Evolutionary conservation across 139 green algal genomes (phyloP), one percentile per base, ranked within the genome.

Genomic region (Mesostigma viride): DNA sequence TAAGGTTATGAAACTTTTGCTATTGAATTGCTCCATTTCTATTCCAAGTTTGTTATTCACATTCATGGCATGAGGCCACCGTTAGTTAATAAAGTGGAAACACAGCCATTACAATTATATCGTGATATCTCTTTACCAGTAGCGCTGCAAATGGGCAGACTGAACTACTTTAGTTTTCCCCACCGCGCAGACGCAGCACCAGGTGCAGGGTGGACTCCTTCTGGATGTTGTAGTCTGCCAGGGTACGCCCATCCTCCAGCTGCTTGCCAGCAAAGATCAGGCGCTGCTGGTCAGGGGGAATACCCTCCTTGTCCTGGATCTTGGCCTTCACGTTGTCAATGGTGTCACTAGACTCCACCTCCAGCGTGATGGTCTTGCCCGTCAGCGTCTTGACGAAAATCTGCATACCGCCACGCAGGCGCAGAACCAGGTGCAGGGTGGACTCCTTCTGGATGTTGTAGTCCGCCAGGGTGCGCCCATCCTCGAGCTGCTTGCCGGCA

Each of bases 361-460:
- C 72, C 1, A 79, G 62, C 1, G 72, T 79, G 67, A 83, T 83
- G 14, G 65, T 72, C 58, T 72, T 72, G 1, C 65, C 65, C 6
- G 65, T 72, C 1, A 72, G 53, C 24, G 65, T 72, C 65, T 82
- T 82, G 14, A 82, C 76, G 62, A 81, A 47, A 34, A 62, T 81
- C 59, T 82, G 76, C 81, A 80, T 83, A 80, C 90, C 91, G 83
- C 90, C 89, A 53, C 94, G 79, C 77, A 97, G 83, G 59, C 90
- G 78, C 34, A 90, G 68, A 65, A 91, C 75, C 35, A 83, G 45
- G 66, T 79, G 72, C 17, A 74, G 65, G 17, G 75, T 78, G 35
- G 64, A 76, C 71, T 81, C 78, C 84, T 96, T 96, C 83, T 96
- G 90, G 68, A 96, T 96, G 79, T 95, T 96, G 88, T 95, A 96